phyloP scores from a whole-genome alignment of 495 filamentous ascomycete genomes.

The Paragyromitra xinjiangensis region DNA sequence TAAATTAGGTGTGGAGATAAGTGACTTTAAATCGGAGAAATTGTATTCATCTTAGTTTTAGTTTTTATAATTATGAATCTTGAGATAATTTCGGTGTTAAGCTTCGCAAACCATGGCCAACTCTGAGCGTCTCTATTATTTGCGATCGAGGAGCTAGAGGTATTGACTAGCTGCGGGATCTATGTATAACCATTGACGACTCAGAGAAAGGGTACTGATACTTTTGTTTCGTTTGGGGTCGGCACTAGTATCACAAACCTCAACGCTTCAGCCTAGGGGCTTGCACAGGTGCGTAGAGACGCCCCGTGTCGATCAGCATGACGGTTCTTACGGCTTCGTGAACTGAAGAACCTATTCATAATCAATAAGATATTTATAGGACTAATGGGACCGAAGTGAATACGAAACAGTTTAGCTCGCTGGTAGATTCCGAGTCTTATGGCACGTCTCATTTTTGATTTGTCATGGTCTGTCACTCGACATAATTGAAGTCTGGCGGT shows the following conservation, averaged over 20 bases:
- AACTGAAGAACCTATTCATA: background rate
- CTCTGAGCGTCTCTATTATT: background rate
- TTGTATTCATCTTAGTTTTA: background rate
- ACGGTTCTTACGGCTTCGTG: background rate
- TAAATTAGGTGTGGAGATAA: background rate
- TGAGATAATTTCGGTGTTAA: slow-evolving; percentile 1
- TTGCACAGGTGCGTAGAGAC: background rate
- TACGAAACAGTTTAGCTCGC: background rate
- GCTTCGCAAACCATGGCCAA: background rate
- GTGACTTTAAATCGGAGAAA: background rate
- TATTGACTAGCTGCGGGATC: background rate
- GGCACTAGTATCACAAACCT: background rate
- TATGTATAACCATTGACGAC: background rate
- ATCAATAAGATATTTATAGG: background rate
- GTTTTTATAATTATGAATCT: background rate
- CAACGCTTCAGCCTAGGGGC: background rate
- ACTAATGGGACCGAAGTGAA: background rate
- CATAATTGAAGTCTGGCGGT: background rate
- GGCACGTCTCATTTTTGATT: background rate
- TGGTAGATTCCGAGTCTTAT: background rate
- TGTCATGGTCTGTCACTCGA: slow-evolving; percentile 17
- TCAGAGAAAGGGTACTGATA: background rate
- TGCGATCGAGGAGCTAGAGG: background rate
- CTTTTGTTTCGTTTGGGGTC: background rate
- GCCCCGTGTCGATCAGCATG: background rate